A percentile compares a stretch with the other conserved stretches of the same genome.
Evolutionary conservation across 2,329 filamentous ascomycete genomes (phyloP).

Genomic region (Talaromyces funiculosus): DNA sequence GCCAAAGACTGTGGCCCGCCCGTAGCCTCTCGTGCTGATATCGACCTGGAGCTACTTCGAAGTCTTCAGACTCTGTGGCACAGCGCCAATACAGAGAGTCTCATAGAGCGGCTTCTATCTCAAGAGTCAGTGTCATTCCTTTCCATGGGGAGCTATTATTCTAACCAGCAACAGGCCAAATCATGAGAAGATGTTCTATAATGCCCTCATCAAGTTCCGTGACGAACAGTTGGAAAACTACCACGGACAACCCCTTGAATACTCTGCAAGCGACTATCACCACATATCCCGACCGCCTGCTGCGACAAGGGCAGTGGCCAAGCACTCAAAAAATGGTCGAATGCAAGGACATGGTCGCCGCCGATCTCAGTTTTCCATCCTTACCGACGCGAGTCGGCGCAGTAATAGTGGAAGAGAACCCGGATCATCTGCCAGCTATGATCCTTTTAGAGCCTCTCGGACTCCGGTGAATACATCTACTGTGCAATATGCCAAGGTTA

Average conservation of each 20-base stretch:
- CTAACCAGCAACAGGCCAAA: conserved; percentile 55
- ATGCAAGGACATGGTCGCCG: conserved; percentile 31
- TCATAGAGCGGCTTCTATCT: conserved; percentile 63
- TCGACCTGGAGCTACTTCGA: conserved; percentile 75
- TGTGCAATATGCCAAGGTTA: conserved; percentile 60
- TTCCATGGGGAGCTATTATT: not conserved
- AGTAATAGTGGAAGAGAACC: conserved; percentile 48
- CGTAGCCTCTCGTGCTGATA: conserved; percentile 56
- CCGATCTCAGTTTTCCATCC: conserved; percentile 52
- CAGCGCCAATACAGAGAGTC: conserved; percentile 65
- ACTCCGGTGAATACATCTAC: conserved; percentile 46
- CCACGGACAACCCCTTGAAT: conserved; percentile 64
- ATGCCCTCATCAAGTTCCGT: conserved; percentile 72
- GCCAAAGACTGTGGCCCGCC: conserved; percentile 59
- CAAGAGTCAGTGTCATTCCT: conserved; percentile 50
- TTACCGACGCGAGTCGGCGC: conserved; percentile 48
- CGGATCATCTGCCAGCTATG: conserved; percentile 58
- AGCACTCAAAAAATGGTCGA: conserved; percentile 26
- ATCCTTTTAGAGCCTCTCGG: conserved; percentile 71
- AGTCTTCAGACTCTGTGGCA: conserved; percentile 92
- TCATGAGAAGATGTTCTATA: conserved; percentile 91
- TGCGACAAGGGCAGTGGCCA: conserved; percentile 25
- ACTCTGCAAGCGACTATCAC: conserved; percentile 88
- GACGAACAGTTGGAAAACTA: conserved; percentile 85
- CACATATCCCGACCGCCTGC: conserved; percentile 51